Base-by-base conservation (phyloP, 768 basidiomycete genomes). In the Dioszegia crocea region DNA sequence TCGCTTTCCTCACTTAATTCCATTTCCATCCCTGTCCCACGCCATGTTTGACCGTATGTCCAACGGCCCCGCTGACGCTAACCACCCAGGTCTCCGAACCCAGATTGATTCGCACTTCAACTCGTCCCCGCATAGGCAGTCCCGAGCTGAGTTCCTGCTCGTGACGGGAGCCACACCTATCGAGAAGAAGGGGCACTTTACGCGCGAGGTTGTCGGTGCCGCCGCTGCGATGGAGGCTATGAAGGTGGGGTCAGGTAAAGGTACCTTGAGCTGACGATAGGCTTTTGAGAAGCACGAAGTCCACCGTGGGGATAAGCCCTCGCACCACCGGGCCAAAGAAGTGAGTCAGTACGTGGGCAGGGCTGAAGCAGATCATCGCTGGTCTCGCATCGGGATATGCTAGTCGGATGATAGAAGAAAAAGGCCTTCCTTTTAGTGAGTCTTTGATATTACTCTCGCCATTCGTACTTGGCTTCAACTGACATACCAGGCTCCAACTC, bases 181-280 rank as follows among this genome's bases (percentile, higher is more conserved):
- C 24, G 71, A 73, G 60, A 56, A 59, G 36, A 73, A 73, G 48
- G 59, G 63, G 8, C 67, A 73, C 52, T 73, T 65, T 61, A 69
- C 71, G 3, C 36, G 59, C 21, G 71, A 69, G 16, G 57, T 63
- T 10, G 71, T 73, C 33, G 71, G 71, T 27, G 68, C 65, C 2
- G 71, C 68, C 4, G 71, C 71, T 1, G 71, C 71, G 0, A 67
- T 64, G 47, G 65, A 73, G 50, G 71, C 68, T 19, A 63, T 64
- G 59, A 62, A 66, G 49, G 57, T 59, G 43, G n/a, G n/a, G n/a
- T n/a, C n/a, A n/a, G n/a, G n/a, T n/a, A n/a, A n/a, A n/a, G n/a
- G n/a, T n/a, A n/a, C 21, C 8, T 16, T 43, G 8, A 17, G n/a
- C 21, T 43, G 1, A 3, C 26, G 12, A 43, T 31, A 63, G 59